Base-by-base conservation (phyloP, 495 filamentous ascomycete genomes). In the Penicillium desertorum region DNA sequence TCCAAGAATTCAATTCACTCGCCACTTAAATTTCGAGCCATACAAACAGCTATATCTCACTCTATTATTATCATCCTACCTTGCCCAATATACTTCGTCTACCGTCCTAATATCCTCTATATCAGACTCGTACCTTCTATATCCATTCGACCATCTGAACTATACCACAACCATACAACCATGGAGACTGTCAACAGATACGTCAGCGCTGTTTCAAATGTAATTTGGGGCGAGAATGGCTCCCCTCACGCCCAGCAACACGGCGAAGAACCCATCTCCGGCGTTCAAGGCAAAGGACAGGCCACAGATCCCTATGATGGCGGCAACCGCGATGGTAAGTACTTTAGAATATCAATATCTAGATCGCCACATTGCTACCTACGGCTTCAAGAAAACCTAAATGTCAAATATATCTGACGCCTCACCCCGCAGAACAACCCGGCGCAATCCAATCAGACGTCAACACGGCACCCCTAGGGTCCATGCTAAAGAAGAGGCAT, bases 271-370 rank as follows among this genome's bases (percentile, higher is more conserved):
- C 76, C 76, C 11, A 55, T 77, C 12, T 67, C 76, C n/a, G 74
- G 76, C 14, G 58, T 77, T 14, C 70, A 76, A 51, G 74, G 76
- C 29, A 67, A 63, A 55, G 76, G 73, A 43, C 58, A 46, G 10
- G 56, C 44, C 17, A 73, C 63, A 17, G 74, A 79, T 53, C 76
- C 76, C 5, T 79, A 76, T 42, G 75, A 78, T 56, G 73, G 65
- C 36, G 76, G 75, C 29, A 77, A 76, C 56, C 71, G 71, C 25
- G 69, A 76, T 19, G 72, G 74, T 74, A 68, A 62, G 65, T 71
- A 36, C 48, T 11, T 23, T 0, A 41, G 11, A 2, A 41, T 32
- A 32, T 27, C 30, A 34, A 11, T 30, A 10, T 10, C 29, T 10
- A 10, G 29, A 30, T 30, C 2, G 29, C 29, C 29, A 30, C 29